Base-by-base conservation (phyloP, 2,329 filamentous ascomycete genomes). In the Claviceps maximensis region DNA sequence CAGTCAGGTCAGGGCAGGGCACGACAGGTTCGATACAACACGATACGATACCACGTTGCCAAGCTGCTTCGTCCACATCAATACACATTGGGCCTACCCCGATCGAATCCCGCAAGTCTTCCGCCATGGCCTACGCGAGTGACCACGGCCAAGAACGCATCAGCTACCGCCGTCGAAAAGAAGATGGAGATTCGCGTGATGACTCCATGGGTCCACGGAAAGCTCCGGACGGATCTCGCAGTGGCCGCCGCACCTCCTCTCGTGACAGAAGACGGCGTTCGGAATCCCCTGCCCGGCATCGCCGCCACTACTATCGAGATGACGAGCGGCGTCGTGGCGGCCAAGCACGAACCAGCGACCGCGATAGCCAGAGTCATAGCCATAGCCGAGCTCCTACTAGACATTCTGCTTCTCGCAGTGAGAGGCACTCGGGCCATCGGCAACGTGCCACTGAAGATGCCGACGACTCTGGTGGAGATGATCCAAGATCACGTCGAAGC, bases 321-420 rank as follows among this genome's bases (percentile, higher is more conserved):
- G 55, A 50, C 52, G 33, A 40, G 52, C 60, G 60, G 52, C 60
- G 60, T 50, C 63, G 67, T 42, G 57, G 59, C 25, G 57, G 60
- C 29, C 12, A 54, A 9, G 48, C 52, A 13, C 25, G 50, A 12
- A 54, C 56, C 21, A 49, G 58, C 5, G 58, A 58, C 27, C 55
- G 57, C 25, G 58, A 62, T n/a, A 48, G 54, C 41, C 52, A 54
- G 29, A n/a, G 13, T 27, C 12, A n/a, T n/a, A n/a, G 31, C 31
- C 31, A 10, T 12, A 12, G 31, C 31, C 31, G 2, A 33, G 31
- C 9, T 12, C 10, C 31, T 10, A 33, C 33, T 29, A 62, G 62
- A 56, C 60, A 63, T 41, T 62, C 60, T 55, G 61, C 63, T 47
- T 69, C 67, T 56, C 66, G 65, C 54, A 64, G 71, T 46, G 61